phyloP scores from a whole-genome alignment of 257 asterid genomes.

The Gardenia jasminoides region DNA sequence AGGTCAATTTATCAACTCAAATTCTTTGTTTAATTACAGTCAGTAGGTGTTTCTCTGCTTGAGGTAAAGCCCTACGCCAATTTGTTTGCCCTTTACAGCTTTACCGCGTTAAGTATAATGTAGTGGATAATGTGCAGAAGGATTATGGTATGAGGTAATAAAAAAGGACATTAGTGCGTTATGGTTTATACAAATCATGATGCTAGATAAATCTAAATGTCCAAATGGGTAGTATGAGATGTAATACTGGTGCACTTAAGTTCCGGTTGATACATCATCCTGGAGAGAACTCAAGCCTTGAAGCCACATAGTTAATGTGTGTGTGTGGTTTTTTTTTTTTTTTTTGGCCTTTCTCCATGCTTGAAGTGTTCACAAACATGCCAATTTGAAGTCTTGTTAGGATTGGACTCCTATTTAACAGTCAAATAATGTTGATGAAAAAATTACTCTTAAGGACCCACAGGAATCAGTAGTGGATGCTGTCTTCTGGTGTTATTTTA shows the following conservation, averaged over 20 bases:
- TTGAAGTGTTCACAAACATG: neutral
- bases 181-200: neutral
- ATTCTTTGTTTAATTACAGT: too few relatives aligned
- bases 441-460: neutral
- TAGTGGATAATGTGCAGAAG: neutral
- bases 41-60: neutral
- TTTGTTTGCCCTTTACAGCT: neutral
- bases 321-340: neutral
- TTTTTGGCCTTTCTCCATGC: neutral
- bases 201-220: neutral
- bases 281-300: neutral
- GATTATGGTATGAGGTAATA: neutral
- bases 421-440: neutral
- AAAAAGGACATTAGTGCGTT: neutral
- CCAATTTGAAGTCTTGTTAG: neutral
- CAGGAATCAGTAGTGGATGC: neutral
- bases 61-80: neutral
- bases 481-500: neutral
- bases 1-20: neutral
- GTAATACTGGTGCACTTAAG: neutral
- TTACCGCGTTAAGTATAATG: too few relatives aligned
- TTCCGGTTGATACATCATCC: neutral
- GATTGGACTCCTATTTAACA: neutral
- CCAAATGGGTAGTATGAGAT: neutral
- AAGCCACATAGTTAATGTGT: neutral